Base-by-base conservation (phyloP, 75 land plant genomes). In the Azolla pinnata region DNA sequence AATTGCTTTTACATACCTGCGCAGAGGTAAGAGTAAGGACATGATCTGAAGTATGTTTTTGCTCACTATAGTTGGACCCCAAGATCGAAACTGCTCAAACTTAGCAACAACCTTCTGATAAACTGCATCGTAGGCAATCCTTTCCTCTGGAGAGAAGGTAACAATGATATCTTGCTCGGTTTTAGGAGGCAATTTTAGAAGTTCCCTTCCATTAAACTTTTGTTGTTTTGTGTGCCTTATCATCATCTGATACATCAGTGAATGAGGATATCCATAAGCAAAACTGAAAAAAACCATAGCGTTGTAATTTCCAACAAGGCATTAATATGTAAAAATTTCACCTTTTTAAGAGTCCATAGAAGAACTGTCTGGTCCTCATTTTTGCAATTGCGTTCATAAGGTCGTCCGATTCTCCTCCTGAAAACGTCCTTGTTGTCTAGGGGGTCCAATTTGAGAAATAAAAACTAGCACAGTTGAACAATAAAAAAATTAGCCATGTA, bases 21-120 rank as follows among this genome's bases (percentile, higher is more conserved):
- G 71, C n/a, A 74, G 49, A 16, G 76, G 76, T 32, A 74, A 66
- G 33, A 74, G 76, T 7, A 74, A 62, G n/a, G 76, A 74, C 76
- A 74, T 74, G 40, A 74, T 74, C 25, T 74, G 76, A 33, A 74
- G 76, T 27, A 74, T 74, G 47, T 74, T 74, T 47, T 74, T 74
- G 73, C 74, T 69, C 24, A 74, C 76, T 28, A 74, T 71, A 3
- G 76, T 74, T 1, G 76, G 76, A n/a, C 76, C 76, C 76, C 76
- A 74, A 62, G 66, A 68, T n/a, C 76, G 72, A 34, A 74, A 74
- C 46, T 74, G 76, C 30, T 74, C 76, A 61, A 74, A 74, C 51
- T 74, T 74, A 7, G 65, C 35, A 2, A 74, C 52, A 33, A 68
- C 76, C 16, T 74, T 71, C 31, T 74, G 65, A 46, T 74, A 68